Percentiles rank a stretch among this genome's conserved stretches.
phyloP scores from a whole-genome alignment of 129 eudicot genomes.

The Tagetes erecta region DNA sequence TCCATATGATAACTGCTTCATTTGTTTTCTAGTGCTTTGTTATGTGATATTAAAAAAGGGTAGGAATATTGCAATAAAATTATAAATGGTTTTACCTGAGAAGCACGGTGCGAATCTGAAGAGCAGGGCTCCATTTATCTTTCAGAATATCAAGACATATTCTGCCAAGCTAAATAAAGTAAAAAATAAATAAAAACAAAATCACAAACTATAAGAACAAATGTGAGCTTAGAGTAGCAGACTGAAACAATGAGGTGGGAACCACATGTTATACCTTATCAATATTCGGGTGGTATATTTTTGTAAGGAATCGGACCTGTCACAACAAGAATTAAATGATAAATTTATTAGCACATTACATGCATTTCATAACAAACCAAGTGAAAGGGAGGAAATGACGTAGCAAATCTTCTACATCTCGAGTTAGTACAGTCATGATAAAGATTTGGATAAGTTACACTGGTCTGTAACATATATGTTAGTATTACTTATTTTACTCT shows the following conservation, averaged over 20 bases:
- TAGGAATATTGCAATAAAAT: neutral
- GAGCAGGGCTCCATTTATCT: constrained; percentile 99
- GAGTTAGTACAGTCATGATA: neutral
- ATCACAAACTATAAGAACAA: neutral
- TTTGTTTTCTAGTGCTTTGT: no score
- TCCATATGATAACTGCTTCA: neutral
- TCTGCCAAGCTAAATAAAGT: constrained; percentile 76
- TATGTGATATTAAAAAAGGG: neutral
- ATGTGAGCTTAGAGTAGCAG: neutral
- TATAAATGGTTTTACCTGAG: constrained; percentile 53
- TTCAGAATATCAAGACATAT: constrained; percentile 96
- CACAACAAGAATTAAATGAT: constrained; percentile 9
- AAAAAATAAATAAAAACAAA: constrained; percentile 5
- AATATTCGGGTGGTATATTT: constrained; percentile 94
- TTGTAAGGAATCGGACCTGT: constrained; percentile 97
- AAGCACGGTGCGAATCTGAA: constrained; percentile 90
- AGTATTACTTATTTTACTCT: neutral
- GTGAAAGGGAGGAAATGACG: neutral
- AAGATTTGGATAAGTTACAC: neutral
- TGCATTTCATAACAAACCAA: constrained; percentile 1
- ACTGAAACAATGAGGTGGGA: constrained; percentile 1
- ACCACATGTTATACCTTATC: constrained; percentile 64
- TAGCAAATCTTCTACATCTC: neutral
- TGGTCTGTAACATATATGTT: neutral
- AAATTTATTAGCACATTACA: constrained; percentile 4